Base-by-base conservation (phyloP, 371 early-diverging fungal genomes). In the Saksenaea oblongispora region DNA sequence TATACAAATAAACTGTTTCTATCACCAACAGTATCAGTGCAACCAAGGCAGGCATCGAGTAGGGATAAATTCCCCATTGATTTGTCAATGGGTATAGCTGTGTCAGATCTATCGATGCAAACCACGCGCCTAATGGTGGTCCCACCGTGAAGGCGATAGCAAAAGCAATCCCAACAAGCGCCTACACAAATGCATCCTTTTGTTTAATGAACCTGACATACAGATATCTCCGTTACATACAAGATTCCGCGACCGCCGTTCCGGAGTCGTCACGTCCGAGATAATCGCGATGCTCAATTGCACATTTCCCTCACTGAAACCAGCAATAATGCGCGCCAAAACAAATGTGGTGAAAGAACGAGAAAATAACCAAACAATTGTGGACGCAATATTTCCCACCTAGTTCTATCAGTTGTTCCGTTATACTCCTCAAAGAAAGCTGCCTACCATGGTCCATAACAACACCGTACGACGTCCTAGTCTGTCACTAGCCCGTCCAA, bases 151-250 rank as follows among this genome's bases (percentile, higher is more conserved):
- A 98, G 1, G 96, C 98, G 26, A 94, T 78, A 0, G 95, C 91
- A 82, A 98, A 98, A 0, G 97, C 95, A 47, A 98, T 95, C 31
- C 99, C 99, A 0, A 98, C 95, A 39, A 95, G 81, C 3, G 98
- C 98, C 93, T 93, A 59, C 8, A 15, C 4, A 9, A 9, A 9
- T 18, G 1, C 8, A 14, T 18, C 17, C 39, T 3, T 39, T 11
- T 39, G 39, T 11, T 39, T n/a, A 39, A n/a, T 39, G 11, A 11
- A 44, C 11, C 7, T 14, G 2, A 3, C 17, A n/a, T n/a, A 1
- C 7, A 17, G n/a, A 7, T 18, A 15, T 17, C 11, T 44, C 17
- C 44, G 2, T 44, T 44, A 61, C 47, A 60, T 62, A 71, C 69
- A 53, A 72, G 26, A 36, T 60, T 91, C 9, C 80, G 77, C 0